A percentile compares a stretch with the other conserved stretches of the same genome.
Evolutionary conservation across 2,329 filamentous ascomycete genomes (phyloP).

Genomic region (Verticillium nubilum): DNA sequence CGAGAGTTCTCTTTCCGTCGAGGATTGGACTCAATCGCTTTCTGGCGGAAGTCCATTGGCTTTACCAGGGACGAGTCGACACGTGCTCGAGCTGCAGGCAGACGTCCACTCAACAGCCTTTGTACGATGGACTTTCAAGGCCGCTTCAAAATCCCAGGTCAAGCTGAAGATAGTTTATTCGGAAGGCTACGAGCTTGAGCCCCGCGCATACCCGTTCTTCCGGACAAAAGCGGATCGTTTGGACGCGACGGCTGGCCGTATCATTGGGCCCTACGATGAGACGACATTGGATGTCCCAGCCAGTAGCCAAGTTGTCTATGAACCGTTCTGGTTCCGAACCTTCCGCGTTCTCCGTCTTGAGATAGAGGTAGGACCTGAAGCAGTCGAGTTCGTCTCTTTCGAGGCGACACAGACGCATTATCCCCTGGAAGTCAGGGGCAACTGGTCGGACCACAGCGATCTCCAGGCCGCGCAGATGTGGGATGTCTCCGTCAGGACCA

Average conservation of each 20-base stretch:
- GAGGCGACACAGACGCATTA: not conserved
- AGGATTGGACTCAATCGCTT: constrained; percentile 12
- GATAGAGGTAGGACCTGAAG: not conserved
- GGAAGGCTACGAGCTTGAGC: constrained; percentile 25
- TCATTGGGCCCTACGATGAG: constrained; percentile 31
- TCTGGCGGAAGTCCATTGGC: constrained; percentile 3
- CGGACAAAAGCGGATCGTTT: constrained; percentile 29
- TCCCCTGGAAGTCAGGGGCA: not conserved
- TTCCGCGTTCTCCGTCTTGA: not conserved
- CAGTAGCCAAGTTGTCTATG: not conserved
- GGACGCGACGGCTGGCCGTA: constrained; percentile 21
- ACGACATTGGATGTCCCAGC: constrained; percentile 18
- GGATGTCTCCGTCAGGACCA: constrained; percentile 20
- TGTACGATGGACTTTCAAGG: constrained; percentile 12
- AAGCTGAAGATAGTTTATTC: constrained; percentile 21
- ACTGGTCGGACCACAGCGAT: not conserved
- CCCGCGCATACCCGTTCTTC: constrained; percentile 31
- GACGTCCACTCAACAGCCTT: constrained; percentile 22
- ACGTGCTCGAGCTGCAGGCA: constrained; percentile 18
- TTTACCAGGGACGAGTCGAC: constrained; percentile 11
- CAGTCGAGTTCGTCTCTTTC: not conserved
- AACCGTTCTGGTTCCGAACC: not conserved
- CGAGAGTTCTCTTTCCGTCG: constrained; percentile 4
- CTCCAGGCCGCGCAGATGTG: not conserved
- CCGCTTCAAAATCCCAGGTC: not conserved